Evolutionary conservation across 345 rosid genomes (phyloP).

Genomic region (Boechera stricta): DNA sequence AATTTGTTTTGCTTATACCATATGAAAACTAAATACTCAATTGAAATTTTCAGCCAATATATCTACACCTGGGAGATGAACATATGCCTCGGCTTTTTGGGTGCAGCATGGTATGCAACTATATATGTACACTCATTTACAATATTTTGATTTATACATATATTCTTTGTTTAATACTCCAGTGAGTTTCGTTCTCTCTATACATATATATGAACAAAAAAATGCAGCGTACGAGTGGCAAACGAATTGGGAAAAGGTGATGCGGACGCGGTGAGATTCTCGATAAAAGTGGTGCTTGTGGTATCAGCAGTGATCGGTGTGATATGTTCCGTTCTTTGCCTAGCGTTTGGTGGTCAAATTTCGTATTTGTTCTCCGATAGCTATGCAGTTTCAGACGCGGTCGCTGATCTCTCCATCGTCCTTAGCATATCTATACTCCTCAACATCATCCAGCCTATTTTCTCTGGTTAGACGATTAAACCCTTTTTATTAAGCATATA

Average conservation of each 20-base stretch:
- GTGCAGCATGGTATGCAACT: slow-evolving; percentile 57
- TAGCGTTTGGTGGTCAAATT: slow-evolving; percentile 51
- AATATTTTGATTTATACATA: neutral
- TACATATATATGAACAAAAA: neutral
- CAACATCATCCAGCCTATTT: slow-evolving; percentile 70
- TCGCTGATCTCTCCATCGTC: slow-evolving; percentile 55
- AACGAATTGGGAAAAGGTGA: slow-evolving; percentile 74
- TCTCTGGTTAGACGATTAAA: slow-evolving; percentile 49
- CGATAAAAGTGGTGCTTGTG: slow-evolving; percentile 53
- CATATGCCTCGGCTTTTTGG: slow-evolving; percentile 62
- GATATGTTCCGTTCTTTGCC: slow-evolving; percentile 47
- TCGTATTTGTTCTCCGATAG: slow-evolving; percentile 51
- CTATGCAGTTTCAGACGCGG: slow-evolving; percentile 51
- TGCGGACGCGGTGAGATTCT: slow-evolving; percentile 55
- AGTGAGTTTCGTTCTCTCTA: neutral
- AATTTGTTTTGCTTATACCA: neutral
- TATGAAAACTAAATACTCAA: neutral
- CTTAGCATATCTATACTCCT: slow-evolving; percentile 68
- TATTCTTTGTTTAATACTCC: neutral
- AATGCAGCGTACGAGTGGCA: slow-evolving; percentile 60
- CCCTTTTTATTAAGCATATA: neutral
- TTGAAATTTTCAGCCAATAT: slow-evolving; percentile 47
- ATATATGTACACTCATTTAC: neutral
- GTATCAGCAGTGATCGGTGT: slow-evolving; percentile 53
- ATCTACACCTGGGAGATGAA: slow-evolving; percentile 55